Conservation (phyloP, 306 rosid species). For the Citrullus colocynthis region DNA sequence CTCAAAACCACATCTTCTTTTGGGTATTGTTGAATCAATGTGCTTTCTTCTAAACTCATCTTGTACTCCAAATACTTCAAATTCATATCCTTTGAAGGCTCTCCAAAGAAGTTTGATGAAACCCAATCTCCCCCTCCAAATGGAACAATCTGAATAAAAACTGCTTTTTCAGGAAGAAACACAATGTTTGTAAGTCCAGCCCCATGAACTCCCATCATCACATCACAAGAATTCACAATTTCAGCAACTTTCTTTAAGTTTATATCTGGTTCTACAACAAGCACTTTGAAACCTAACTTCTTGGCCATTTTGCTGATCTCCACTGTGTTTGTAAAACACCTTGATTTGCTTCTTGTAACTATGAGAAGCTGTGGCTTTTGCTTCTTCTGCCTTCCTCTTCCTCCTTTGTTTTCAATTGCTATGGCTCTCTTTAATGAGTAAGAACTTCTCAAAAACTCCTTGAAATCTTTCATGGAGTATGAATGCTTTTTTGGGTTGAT, state of each 20-base stretch:
- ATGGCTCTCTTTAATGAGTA: constrained; percentile 35
- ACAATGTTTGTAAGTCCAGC: constrained; percentile 86
- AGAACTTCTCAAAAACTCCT: constrained; percentile 40
- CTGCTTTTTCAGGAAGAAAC: constrained; percentile 72
- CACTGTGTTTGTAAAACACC: constrained; percentile 49
- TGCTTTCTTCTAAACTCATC: constrained; percentile 59
- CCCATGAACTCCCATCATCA: constrained; percentile 84
- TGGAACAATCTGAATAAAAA: constrained; percentile 67
- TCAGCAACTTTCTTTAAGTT: constrained; percentile 35
- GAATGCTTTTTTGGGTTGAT: constrained; percentile 48
- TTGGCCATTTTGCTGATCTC: constrained; percentile 42
- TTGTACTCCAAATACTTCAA: constrained; percentile 64
- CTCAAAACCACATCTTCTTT: constrained; percentile 36
- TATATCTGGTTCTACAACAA: constrained; percentile 31
- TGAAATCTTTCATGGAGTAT: constrained; percentile 59
- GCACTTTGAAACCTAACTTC: constrained; percentile 48
- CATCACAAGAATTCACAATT: constrained; percentile 74
- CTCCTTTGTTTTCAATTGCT: constrained; percentile 24
- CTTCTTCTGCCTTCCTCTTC: not conserved
- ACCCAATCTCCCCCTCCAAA: constrained; percentile 64
- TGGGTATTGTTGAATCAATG: constrained; percentile 51
- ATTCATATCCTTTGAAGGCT: constrained; percentile 56
- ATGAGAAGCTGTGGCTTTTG: constrained; percentile 48
- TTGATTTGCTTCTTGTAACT: constrained; percentile 46
- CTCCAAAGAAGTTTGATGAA: constrained; percentile 34